phyloP scores from a whole-genome alignment of 176 grass and related monocot species.

The Areca catechu region DNA sequence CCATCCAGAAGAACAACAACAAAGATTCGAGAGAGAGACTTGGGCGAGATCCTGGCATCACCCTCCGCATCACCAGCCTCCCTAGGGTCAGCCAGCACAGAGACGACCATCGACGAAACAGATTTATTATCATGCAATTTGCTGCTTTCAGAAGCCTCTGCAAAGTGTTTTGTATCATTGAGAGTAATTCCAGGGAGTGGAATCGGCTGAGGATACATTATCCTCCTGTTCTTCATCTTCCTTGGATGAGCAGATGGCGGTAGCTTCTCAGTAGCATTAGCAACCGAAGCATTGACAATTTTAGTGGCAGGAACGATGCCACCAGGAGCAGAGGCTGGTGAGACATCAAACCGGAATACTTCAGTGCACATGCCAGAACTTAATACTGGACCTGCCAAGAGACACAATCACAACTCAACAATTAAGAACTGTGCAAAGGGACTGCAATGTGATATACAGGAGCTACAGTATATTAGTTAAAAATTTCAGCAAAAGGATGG shows the following conservation, averaged over 20 bases:
- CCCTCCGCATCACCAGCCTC: constrained; percentile 63
- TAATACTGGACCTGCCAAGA: constrained; percentile 64
- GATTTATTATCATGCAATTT: constrained; percentile 59
- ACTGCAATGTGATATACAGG: no score
- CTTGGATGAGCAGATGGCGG: constrained; percentile 23
- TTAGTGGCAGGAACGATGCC: constrained; percentile 58
- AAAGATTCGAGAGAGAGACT: constrained; percentile 76
- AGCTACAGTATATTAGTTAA: no score
- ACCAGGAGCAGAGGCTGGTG: constrained; percentile 29
- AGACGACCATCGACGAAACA: constrained; percentile 66
- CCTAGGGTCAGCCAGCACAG: constrained; percentile 89
- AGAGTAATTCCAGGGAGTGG: constrained; percentile 56
- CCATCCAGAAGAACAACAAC: constrained; percentile 87
- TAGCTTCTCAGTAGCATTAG: constrained; percentile 47
- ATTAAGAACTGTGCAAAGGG: background rate
- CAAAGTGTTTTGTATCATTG: constrained; percentile 54
- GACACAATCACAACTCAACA: constrained; percentile 12
- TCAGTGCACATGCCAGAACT: constrained; percentile 95
- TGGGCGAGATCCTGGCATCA: constrained; percentile 57
- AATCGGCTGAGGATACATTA: constrained; percentile 66
- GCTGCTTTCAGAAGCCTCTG: constrained; percentile 56
- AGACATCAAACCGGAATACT: constrained; percentile 86
- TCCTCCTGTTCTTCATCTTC: constrained; percentile 71
- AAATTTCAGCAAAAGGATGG: no score
- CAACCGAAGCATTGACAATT: constrained; percentile 39